Evolutionary conservation across 768 basidiomycete species (phyloP), one percentile per base, ranked within the genome.

Genomic region (Tricholoma hemisulphureum): DNA sequence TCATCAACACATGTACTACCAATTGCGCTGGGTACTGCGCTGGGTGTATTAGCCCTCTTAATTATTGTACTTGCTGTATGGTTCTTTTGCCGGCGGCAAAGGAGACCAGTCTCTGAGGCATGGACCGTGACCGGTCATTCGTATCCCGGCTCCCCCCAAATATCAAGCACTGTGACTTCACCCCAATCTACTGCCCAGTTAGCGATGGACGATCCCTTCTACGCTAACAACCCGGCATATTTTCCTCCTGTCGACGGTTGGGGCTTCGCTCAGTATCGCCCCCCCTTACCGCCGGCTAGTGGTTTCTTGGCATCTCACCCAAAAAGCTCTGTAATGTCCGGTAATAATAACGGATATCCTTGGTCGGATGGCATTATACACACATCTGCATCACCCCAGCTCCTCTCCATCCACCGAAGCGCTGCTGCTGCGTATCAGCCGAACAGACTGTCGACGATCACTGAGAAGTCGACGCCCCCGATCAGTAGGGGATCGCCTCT

Each of bases 61-160:
- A 56, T 74, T 28, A 58, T 75, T 6, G 41, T 61, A 7, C 62
- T 64, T 2, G 66, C 63, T 20, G 16, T 73, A 32, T 75, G 68
- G 69, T 73, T 71, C 57, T 71, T 62, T 58, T 53, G 59, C 48
- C 63, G 68, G 18, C 61, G 68, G 37, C 59, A 61, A 20, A 66
- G 58, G 37, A 63, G 73, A 41, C 71, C 75, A 0, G 55, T 57
- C 7, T 73, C 76, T 4, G 72, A 75, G 54, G 69, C 70, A 7
- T 76, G 76, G 75, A 71, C 73, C 2, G 58, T 73, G 41, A 64
- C 65, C 13, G 71, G 70, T n/a, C 53, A 45, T 37, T 53, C 61
- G 2, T 61, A 61, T 49, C 46, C 61, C 32, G 56, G 58, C 21
- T 59, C 55, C 18, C 28, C 49, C 8, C 59, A 61, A 26, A 55